A percentile compares a stretch with the other conserved stretches of the same genome.
These are phyloP conservation scores for Alternaria panax DNA, from an alignment of 2,329 filamentous ascomycete genomes.

Conservation along the genomic window DNA sequence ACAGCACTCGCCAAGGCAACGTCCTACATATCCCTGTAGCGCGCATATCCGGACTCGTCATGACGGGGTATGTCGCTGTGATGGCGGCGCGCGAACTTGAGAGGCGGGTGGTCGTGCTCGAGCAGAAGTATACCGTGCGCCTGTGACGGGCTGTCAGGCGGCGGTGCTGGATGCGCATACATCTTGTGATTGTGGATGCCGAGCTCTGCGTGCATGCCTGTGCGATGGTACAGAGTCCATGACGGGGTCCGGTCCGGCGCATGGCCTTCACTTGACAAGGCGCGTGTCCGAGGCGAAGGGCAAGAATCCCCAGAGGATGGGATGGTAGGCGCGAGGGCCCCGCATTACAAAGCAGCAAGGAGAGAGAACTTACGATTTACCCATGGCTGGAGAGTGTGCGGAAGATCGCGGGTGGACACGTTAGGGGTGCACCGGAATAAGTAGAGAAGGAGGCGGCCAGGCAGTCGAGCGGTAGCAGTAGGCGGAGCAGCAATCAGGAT, in stretches of 20 bases:
- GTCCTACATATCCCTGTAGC: slow-evolving; percentile 33
- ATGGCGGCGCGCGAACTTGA: slow-evolving; percentile 45
- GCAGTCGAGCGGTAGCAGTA: slow-evolving; percentile 18
- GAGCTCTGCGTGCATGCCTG: slow-evolving; percentile 19
- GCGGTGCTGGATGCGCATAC: slow-evolving; percentile 10
- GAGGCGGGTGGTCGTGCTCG: slow-evolving; percentile 29
- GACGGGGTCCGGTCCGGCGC: slow-evolving; percentile 6
- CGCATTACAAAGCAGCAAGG: slow-evolving; percentile 21
- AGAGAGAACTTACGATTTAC: slow-evolving; percentile 52
- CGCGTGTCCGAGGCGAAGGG: slow-evolving; percentile 26
- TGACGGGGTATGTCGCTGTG: slow-evolving; percentile 29
- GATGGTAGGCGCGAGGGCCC: slow-evolving; percentile 18
- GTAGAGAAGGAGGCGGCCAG: slow-evolving; percentile 18
- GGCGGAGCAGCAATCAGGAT: slow-evolving; percentile 24
- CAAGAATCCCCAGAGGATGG: slow-evolving; percentile 25
- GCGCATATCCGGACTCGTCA: slow-evolving; percentile 33
- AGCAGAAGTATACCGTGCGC: slow-evolving; percentile 34
- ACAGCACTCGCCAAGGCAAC: slow-evolving; percentile 39
- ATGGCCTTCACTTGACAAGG: slow-evolving; percentile 8
- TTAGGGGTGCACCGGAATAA: slow-evolving; percentile 14
- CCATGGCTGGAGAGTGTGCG: slow-evolving; percentile 38
- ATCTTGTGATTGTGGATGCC: slow-evolving; percentile 7
- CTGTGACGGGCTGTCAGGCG: slow-evolving; percentile 24
- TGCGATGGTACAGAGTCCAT: slow-evolving; percentile 17
- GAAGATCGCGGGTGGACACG: slow-evolving; percentile 5